phyloP scores from a whole-genome alignment of 148 eudicot species.

The Heliosperma pusillum region DNA sequence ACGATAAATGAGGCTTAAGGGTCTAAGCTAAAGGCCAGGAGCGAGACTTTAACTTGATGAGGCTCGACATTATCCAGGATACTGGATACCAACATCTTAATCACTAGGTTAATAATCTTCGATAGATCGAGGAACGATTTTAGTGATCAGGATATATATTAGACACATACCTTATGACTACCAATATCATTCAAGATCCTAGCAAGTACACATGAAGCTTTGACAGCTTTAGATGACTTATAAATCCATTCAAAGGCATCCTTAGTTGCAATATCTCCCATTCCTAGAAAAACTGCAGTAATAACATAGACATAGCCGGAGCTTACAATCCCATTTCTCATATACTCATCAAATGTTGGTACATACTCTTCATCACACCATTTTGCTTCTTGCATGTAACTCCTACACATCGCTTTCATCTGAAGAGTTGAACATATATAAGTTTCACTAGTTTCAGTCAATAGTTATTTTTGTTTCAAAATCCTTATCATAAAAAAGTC shows the following conservation, averaged over 20 bases:
- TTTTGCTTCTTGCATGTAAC: slow-evolving; percentile 25
- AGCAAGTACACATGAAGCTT: neutral
- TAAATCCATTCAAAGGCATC: slow-evolving; percentile 28
- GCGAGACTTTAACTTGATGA: no score
- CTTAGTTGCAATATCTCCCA: slow-evolving; percentile 23
- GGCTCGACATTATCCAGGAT: no score
- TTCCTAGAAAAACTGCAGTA: slow-evolving; percentile 12
- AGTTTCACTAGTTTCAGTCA: no score
- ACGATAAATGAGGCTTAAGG: no score
- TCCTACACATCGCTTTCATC: slow-evolving; percentile 22
- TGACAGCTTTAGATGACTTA: slow-evolving; percentile 18
- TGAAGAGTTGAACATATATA: neutral
- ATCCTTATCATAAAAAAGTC: no score
- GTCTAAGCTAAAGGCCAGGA: no score
- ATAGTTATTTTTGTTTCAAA: no score
- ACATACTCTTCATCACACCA: slow-evolving; percentile 28
- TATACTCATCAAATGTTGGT: slow-evolving; percentile 36
- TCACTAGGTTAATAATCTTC: no score
- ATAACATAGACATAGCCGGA: slow-evolving; percentile 1
- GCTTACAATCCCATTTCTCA: slow-evolving; percentile 12
- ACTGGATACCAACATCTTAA: no score
- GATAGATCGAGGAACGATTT: no score
- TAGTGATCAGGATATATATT: no score
- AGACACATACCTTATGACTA: slow-evolving; percentile 22
- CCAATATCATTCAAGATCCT: slow-evolving; percentile 25